Percentiles rank a stretch among this genome's conserved stretches.
phyloP scores from a whole-genome alignment of 1,139 yeast species.

The Kazachstania sp. region DNA sequence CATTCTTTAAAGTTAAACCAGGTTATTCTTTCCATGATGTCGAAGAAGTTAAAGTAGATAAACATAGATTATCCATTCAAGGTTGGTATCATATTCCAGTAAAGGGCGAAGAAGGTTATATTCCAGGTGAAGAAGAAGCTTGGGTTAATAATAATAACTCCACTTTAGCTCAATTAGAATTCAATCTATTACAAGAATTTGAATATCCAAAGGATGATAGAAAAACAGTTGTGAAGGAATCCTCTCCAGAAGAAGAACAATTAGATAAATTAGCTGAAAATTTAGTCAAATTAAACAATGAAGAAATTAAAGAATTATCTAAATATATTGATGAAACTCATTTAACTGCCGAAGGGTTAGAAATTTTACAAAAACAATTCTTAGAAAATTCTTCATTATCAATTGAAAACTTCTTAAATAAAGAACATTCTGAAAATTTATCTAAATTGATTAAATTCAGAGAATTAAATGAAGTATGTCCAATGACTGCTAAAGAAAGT shows the following conservation, averaged over 20 bases:
- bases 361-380: slow-evolving; percentile 44
- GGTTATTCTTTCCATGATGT: slow-evolving; percentile 96
- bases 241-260: slow-evolving; percentile 25
- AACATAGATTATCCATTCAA: slow-evolving; percentile 82
- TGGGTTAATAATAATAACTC: slow-evolving; percentile 57
- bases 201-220: slow-evolving; percentile 62
- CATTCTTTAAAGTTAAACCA: slow-evolving; percentile 92
- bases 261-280: slow-evolving; percentile 6
- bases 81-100: slow-evolving; percentile 99
- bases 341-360: slow-evolving; percentile 38
- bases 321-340: slow-evolving; percentile 51
- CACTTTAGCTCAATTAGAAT: slow-evolving; percentile 72
- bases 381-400: slow-evolving; percentile 63
- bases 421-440: slow-evolving; percentile 43
- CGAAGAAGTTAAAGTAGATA: slow-evolving; percentile 88
- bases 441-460: slow-evolving; percentile 41
- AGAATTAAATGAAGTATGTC: slow-evolving; percentile 55
- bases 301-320: slow-evolving; percentile 41
- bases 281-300: slow-evolving; percentile 23
- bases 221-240: slow-evolving; percentile 11
- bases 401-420: slow-evolving; percentile 52
- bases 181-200: slow-evolving; percentile 65
- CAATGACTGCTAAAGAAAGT: slow-evolving; percentile 50
- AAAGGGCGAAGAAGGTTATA: slow-evolving; percentile 75
- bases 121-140: slow-evolving; percentile 69